phyloP scores from a whole-genome alignment of 2,329 filamentous ascomycete species.

The Ceratocystis papillata region DNA sequence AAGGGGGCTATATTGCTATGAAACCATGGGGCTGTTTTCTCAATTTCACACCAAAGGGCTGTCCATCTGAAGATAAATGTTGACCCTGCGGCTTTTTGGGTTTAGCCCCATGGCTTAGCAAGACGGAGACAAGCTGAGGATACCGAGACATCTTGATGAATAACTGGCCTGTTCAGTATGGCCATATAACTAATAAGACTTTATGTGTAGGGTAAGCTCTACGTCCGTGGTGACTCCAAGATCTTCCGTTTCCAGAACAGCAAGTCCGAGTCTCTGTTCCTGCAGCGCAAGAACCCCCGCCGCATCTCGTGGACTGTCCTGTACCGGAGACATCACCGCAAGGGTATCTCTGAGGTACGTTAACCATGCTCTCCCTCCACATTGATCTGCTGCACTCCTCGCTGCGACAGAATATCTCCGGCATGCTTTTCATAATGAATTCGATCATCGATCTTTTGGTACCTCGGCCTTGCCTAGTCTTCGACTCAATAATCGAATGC shows the following conservation, averaged over 20 bases:
- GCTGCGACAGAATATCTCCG: not conserved
- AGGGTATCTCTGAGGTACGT: slow-evolving; percentile 99
- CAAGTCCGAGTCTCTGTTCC: slow-evolving; percentile 99
- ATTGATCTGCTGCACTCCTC: not conserved
- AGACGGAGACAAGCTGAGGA: slow-evolving; percentile 2
- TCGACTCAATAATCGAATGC: not conserved
- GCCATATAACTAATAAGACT: slow-evolving; percentile 17
- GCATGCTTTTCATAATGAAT: slow-evolving; percentile 7
- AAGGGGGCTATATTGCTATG: not conserved
- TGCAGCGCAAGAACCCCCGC: slow-evolving; percentile 99
- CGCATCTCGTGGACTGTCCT: slow-evolving; percentile 98
- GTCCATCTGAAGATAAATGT: not conserved
- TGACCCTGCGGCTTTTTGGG: slow-evolving; percentile 13
- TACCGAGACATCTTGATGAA: slow-evolving; percentile 3
- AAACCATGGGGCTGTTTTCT: not conserved
- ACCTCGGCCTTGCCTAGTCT: not conserved
- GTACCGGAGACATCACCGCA: slow-evolving; percentile 98
- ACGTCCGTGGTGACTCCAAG: slow-evolving; percentile 99
- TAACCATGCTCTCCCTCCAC: not conserved
- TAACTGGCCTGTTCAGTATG: not conserved
- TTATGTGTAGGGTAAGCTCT: slow-evolving; percentile 81
- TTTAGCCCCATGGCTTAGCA: not conserved
- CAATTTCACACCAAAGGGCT: not conserved
- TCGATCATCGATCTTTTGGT: not conserved
- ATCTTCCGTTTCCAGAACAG: slow-evolving; percentile 99